These are phyloP conservation scores for Phaffomyces antillensis DNA, from an alignment of 805 yeast genomes.

Conservation along the genomic window DNA sequence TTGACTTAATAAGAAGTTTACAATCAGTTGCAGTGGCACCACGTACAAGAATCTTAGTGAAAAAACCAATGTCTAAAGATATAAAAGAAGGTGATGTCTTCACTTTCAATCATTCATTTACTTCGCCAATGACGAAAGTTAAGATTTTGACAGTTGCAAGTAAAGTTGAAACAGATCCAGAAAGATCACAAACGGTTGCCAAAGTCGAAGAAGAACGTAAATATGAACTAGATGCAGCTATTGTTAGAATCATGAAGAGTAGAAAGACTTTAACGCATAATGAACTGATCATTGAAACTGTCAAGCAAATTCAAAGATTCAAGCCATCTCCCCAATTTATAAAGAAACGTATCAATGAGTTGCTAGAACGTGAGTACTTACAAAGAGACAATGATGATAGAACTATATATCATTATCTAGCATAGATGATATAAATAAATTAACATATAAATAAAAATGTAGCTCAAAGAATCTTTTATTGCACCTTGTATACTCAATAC, in stretches of 20 bases:
- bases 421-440: constrained; percentile 36
- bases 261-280: constrained; percentile 55
- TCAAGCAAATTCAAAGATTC: constrained; percentile 58
- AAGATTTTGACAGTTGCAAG: constrained; percentile 60
- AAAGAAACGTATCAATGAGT: constrained; percentile 64
- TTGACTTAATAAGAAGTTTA: constrained; percentile 69
- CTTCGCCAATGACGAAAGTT: constrained; percentile 59
- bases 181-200: constrained; percentile 39
- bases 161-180: constrained; percentile 41
- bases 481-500: too few species aligned
- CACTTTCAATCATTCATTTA: constrained; percentile 59
- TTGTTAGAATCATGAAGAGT: constrained; percentile 83
- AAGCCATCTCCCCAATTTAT: constrained; percentile 61
- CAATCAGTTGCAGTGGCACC: constrained; percentile 84
- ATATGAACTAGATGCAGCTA: constrained; percentile 72
- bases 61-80: constrained; percentile 68
- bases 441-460: background rate
- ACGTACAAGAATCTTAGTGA: constrained; percentile 64
- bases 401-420: constrained; percentile 59
- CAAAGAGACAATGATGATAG: constrained; percentile 60
- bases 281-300: constrained; percentile 58
- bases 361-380: constrained; percentile 76
- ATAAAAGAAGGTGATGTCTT: constrained; percentile 60
- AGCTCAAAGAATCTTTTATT: too few species aligned
- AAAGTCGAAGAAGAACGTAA: constrained; percentile 56